phyloP scores from a whole-genome alignment of 768 basidiomycete species.

The Tremella yokohamensis region DNA sequence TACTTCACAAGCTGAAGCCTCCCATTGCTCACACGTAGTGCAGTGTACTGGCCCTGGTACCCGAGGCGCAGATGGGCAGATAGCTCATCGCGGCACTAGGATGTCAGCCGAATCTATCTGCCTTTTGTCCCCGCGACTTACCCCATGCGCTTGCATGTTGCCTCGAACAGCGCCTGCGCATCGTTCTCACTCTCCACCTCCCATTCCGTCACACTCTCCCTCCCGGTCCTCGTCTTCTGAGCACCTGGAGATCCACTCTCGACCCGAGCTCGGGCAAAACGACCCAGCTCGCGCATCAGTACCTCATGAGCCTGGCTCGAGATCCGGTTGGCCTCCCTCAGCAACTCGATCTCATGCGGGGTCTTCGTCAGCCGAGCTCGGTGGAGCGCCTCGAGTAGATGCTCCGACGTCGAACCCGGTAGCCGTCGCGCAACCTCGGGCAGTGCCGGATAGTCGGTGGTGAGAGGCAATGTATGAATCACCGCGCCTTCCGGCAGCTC shows the following conservation, averaged over 20 bases:
- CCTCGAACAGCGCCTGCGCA: constrained; percentile 89
- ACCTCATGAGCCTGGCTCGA: constrained; percentile 85
- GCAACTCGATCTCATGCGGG: constrained; percentile 65
- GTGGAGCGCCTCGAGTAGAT: constrained; percentile 76
- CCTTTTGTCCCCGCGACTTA: constrained; percentile 50
- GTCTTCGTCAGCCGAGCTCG: constrained; percentile 75
- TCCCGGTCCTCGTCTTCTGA: constrained; percentile 27
- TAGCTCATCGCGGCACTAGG: constrained; percentile 83
- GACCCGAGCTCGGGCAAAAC: constrained; percentile 43
- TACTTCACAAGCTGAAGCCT: not conserved
- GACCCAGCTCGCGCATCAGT: constrained; percentile 87
- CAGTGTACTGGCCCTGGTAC: constrained; percentile 78
- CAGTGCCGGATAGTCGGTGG: constrained; percentile 37
- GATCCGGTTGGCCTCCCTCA: constrained; percentile 76
- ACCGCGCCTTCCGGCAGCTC: constrained; percentile 5
- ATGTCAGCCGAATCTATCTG: not conserved
- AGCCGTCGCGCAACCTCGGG: constrained; percentile 48
- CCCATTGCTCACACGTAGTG: constrained; percentile 61
- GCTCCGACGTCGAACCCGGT: constrained; percentile 56
- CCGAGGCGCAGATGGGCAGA: constrained; percentile 84
- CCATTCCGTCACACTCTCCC: constrained; percentile 61
- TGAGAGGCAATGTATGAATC: constrained; percentile 42
- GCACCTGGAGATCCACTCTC: constrained; percentile 24
- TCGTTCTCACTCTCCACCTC: constrained; percentile 87
- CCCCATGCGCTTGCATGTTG: constrained; percentile 84